A percentile compares a stretch with the other conserved stretches of the same genome.
Conservation (phyloP, 2,329 filamentous ascomycete genomes). For the Diplodia intermedia region DNA sequence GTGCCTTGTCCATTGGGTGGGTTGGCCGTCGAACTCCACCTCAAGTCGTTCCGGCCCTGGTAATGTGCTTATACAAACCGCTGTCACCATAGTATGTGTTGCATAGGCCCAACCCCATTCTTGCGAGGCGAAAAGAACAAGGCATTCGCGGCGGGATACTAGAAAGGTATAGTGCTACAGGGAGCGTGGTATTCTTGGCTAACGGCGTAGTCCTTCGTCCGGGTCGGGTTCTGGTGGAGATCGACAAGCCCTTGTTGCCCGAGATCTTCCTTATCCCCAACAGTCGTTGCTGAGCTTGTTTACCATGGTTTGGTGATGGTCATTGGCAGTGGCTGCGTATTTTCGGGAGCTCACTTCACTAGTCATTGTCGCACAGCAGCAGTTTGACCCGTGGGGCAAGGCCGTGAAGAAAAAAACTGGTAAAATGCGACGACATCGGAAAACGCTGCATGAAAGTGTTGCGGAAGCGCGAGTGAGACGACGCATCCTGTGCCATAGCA, state of each 20-base stretch:
- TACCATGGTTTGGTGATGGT: background rate
- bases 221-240: background rate
- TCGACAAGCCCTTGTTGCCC: background rate
- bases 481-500: conserved; percentile 5
- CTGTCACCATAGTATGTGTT: background rate
- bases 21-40: background rate
- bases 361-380: conserved; percentile 2
- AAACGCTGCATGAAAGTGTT: background rate
- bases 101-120: background rate
- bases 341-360: background rate
- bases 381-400: background rate
- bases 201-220: background rate
- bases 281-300: background rate
- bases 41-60: background rate
- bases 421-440: background rate
- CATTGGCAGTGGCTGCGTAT: background rate
- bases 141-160: background rate
- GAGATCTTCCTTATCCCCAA: background rate
- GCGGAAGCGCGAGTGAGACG: background rate
- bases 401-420: conserved; percentile 18
- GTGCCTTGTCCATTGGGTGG: background rate
- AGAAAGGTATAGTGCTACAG: conserved; percentile 7
- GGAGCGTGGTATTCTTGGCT: background rate
- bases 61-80: background rate
- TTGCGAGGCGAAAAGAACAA: background rate